phyloP scores from a whole-genome alignment of 257 asterid species.

The Solanum virginianum region DNA sequence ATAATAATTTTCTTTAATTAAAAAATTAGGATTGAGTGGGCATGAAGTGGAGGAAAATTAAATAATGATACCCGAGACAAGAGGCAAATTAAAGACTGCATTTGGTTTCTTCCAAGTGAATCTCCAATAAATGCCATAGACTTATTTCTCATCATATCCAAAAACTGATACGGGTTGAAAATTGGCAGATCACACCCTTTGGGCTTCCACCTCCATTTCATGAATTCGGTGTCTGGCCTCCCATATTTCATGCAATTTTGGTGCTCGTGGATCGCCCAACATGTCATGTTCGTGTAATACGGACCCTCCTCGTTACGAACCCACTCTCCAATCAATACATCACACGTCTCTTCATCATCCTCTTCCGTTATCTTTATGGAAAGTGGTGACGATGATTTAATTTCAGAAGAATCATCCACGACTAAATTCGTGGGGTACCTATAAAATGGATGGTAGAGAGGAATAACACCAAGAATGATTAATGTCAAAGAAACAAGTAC shows the following conservation, averaged over 20 bases:
- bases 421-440: not conserved
- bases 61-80: conserved; percentile 27
- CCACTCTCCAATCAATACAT: conserved; percentile 44
- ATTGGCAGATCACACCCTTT: conserved; percentile 37
- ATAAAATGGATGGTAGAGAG: not conserved
- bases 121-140: conserved; percentile 58
- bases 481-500: not conserved
- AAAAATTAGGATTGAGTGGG: too few species aligned
- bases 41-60: not conserved
- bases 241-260: conserved; percentile 64
- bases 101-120: conserved; percentile 49
- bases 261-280: conserved; percentile 56
- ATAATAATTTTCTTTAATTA: too few species aligned
- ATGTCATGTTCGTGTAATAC: conserved; percentile 40
- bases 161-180: conserved; percentile 34
- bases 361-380: conserved; percentile 4
- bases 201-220: conserved; percentile 55
- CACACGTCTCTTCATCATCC: conserved; percentile 14
- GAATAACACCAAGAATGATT: conserved; percentile 4
- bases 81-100: conserved; percentile 58
- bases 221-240: conserved; percentile 31
- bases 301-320: conserved; percentile 38
- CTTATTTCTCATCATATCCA: conserved; percentile 34
- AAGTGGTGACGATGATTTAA: not conserved
- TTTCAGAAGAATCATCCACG: not conserved